Evolutionary conservation across 495 filamentous ascomycete species (phyloP).

Genomic region (Xanthoparmelia taractica): DNA sequence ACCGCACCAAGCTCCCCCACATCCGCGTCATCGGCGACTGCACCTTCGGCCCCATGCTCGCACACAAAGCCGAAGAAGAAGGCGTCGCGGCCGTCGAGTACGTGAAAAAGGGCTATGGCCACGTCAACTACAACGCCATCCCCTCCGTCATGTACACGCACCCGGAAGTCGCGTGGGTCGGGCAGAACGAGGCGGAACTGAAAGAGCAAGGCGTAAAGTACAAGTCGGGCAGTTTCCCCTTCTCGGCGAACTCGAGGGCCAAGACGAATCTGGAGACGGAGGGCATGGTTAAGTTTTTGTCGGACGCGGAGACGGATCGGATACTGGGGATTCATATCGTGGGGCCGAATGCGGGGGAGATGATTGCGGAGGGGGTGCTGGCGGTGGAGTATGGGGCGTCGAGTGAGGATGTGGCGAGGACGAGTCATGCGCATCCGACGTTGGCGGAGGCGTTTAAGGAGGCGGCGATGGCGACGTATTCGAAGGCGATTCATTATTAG

Average conservation of each 20-base stretch:
- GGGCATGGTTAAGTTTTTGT: slow-evolving; percentile 93
- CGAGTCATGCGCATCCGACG: slow-evolving; percentile 95
- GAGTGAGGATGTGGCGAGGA: slow-evolving; percentile 89
- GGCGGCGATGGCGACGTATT: slow-evolving; percentile 96
- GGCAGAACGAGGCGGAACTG: slow-evolving; percentile 92
- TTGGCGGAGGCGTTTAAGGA: slow-evolving; percentile 98
- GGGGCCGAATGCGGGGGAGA: slow-evolving; percentile 91
- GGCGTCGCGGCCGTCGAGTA: slow-evolving; percentile 89
- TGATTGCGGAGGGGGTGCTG: slow-evolving; percentile 96
- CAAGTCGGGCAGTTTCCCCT: slow-evolving; percentile 87
- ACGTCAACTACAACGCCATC: slow-evolving; percentile 98
- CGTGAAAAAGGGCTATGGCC: slow-evolving; percentile 93
- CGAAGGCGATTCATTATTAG: slow-evolving; percentile 95
- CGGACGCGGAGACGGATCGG: slow-evolving; percentile 93
- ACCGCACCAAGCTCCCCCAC: slow-evolving; percentile 93
- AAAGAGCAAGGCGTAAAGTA: slow-evolving; percentile 86
- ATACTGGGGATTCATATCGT: slow-evolving; percentile 95
- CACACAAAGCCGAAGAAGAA: slow-evolving; percentile 99
- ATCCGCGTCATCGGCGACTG: slow-evolving; percentile 94
- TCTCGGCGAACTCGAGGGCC: slow-evolving; percentile 92
- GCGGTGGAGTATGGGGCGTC: slow-evolving; percentile 95
- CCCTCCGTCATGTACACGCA: slow-evolving; percentile 99
- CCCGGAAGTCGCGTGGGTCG: slow-evolving; percentile 97
- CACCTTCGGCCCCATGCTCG: slow-evolving; percentile 98
- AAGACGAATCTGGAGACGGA: slow-evolving; percentile 99